A percentile compares a stretch with the other conserved stretches of the same genome.
These are phyloP conservation scores for Bipolaris gigantea DNA, from an alignment of 2,329 filamentous ascomycete species.

Conservation along the genomic window DNA sequence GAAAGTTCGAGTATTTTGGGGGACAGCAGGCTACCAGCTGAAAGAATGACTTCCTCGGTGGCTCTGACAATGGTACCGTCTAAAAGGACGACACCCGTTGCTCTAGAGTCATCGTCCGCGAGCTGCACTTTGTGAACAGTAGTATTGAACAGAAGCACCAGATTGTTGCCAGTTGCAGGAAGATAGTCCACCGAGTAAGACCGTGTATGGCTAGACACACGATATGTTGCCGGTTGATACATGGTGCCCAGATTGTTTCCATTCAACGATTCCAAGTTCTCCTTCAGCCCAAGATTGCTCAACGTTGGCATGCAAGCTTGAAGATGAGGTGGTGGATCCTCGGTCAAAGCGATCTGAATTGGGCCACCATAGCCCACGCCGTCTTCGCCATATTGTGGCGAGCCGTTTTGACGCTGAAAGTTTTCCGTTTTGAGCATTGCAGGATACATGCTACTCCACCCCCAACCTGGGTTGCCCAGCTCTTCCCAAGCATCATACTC, in stretches of 20 bases:
- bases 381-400: conserved; percentile 24
- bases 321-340: conserved; percentile 49
- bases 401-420: conserved; percentile 23
- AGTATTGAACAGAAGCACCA: conserved; percentile 43
- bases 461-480: conserved; percentile 59
- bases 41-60: conserved; percentile 29
- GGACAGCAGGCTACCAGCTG: conserved; percentile 22
- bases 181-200: conserved; percentile 54
- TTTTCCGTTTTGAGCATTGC: conserved; percentile 38
- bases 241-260: conserved; percentile 54
- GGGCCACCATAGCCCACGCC: conserved; percentile 35
- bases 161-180: conserved; percentile 45
- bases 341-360: conserved; percentile 43
- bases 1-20: conserved; percentile 28
- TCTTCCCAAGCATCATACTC: conserved; percentile 58
- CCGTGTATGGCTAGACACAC: conserved; percentile 51
- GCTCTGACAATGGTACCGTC: conserved; percentile 32
- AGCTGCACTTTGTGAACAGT: conserved; percentile 46
- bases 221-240: conserved; percentile 54
- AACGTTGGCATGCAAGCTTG: conserved; percentile 51
- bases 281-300: conserved; percentile 47
- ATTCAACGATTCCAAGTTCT: conserved; percentile 50
- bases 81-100: conserved; percentile 32
- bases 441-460: conserved; percentile 51
- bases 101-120: conserved; percentile 9